Evolutionary conservation across 2,329 filamentous ascomycete genomes (phyloP).

Genomic region (Botrytis galanthina): DNA sequence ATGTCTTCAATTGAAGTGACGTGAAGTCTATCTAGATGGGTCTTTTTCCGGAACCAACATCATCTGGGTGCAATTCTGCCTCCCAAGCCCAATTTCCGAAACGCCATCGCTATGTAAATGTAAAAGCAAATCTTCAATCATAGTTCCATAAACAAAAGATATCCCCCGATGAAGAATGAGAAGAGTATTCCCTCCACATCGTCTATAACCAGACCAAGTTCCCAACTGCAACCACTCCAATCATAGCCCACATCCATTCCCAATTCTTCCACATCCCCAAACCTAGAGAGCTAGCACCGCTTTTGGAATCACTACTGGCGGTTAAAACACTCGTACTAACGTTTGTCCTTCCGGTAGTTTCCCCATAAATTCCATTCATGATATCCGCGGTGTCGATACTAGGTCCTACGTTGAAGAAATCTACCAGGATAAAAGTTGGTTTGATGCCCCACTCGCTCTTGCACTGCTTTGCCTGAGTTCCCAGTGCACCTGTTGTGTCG

Average conservation of each 20-base stretch:
- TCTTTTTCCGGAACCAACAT: background rate
- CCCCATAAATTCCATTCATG: slow-evolving; percentile 55
- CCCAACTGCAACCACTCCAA: background rate
- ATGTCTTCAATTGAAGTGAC: slow-evolving; percentile 2
- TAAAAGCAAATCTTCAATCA: slow-evolving; percentile 25
- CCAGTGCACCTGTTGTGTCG: slow-evolving; percentile 49
- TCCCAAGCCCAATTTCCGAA: slow-evolving; percentile 10
- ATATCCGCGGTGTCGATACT: slow-evolving; percentile 67
- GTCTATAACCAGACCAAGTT: background rate
- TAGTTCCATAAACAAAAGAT: slow-evolving; percentile 29
- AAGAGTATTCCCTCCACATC: background rate
- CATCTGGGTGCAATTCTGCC: background rate
- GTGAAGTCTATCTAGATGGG: background rate
- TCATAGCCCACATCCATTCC: slow-evolving; percentile 10
- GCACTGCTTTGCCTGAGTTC: slow-evolving; percentile 54
- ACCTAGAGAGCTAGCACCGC: slow-evolving; percentile 17
- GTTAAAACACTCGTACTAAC: slow-evolving; percentile 31
- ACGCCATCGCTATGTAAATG: slow-evolving; percentile 30
- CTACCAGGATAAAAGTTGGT: slow-evolving; percentile 74
- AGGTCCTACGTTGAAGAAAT: slow-evolving; percentile 74
- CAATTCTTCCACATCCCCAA: background rate
- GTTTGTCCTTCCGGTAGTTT: slow-evolving; percentile 28
- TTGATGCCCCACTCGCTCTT: slow-evolving; percentile 55
- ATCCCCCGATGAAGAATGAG: background rate
- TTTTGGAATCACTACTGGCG: background rate